Conservation (phyloP, 23 red algal species). For the Gracilariopsis chorda region DNA sequence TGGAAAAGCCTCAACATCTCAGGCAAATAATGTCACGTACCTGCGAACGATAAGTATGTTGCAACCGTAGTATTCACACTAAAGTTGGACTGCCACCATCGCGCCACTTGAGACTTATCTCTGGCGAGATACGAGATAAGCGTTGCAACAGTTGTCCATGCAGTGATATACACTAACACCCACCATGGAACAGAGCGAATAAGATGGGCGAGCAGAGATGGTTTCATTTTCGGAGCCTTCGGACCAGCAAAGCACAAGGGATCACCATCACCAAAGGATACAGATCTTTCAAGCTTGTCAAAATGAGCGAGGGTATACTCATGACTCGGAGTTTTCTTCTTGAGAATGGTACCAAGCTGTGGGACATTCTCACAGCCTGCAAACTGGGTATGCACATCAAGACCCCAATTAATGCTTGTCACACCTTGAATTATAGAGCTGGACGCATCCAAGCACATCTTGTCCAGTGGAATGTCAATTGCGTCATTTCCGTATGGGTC, state of each 20-base stretch:
- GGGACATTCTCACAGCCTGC: neutral
- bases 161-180: neutral
- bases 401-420: neutral
- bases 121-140: neutral
- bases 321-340: neutral
- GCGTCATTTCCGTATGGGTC: conserved; percentile 5
- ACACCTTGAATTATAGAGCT: neutral
- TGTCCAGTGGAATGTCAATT: neutral
- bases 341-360: conserved; percentile 4
- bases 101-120: neutral
- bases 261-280: neutral
- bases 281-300: neutral
- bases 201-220: conserved; percentile 9
- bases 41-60: conserved; percentile 18
- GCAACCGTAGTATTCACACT: neutral
- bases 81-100: conserved; percentile 26
- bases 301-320: conserved; percentile 25
- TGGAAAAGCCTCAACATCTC: too few relatives aligned
- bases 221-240: neutral
- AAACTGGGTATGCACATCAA: neutral
- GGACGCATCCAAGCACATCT: neutral
- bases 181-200: conserved; percentile 32
- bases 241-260: neutral
- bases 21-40: conserved; percentile 3
- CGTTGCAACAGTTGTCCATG: neutral